These are phyloP conservation scores for Gracilaria gracilis DNA, from an alignment of 23 red algal species.

Conservation along the genomic window DNA sequence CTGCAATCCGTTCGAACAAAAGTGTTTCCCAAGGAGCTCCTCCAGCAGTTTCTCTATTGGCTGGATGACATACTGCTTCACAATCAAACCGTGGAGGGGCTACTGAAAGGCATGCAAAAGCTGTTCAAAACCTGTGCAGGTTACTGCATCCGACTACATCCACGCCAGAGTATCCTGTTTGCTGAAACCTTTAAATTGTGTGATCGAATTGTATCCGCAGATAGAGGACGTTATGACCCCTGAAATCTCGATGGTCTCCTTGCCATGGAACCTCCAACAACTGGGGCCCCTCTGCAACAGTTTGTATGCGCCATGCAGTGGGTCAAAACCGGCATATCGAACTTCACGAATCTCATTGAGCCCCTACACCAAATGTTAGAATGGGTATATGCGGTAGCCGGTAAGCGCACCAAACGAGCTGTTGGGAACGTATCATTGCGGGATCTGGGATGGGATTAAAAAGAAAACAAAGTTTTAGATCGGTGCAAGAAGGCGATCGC, in stretches of 20 bases:
- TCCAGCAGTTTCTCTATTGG: too few species aligned
- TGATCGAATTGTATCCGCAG: conserved; percentile 25
- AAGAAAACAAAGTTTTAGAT: conserved; percentile 37
- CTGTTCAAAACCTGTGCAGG: conserved; percentile 27
- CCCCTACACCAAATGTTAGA: too few species aligned
- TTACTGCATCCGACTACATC: conserved; percentile 56
- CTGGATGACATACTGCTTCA: too few species aligned
- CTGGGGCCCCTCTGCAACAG: conserved; percentile 45
- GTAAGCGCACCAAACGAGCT: conserved; percentile 52
- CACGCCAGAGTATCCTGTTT: conserved; percentile 39
- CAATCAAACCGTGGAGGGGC: background rate
- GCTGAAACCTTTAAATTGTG: conserved; percentile 38
- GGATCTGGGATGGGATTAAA: conserved; percentile 20
- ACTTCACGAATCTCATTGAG: too few species aligned
- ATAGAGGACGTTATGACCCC: conserved; percentile 33
- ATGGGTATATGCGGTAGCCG: too few species aligned
- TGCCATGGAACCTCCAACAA: conserved; percentile 42
- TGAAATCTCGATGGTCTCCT: conserved; percentile 19
- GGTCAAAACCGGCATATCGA: too few species aligned
- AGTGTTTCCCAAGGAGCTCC: too few species aligned
- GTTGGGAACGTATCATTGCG: background rate
- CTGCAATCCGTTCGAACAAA: too few species aligned
- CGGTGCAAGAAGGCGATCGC: too few species aligned
- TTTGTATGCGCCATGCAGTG: too few species aligned
- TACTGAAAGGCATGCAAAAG: background rate